A percentile compares a stretch with the other conserved stretches of the same genome.
These are phyloP conservation scores for Crithidia fasciculata DNA, from an alignment of 208 protist genomes.

Conservation along the genomic window DNA sequence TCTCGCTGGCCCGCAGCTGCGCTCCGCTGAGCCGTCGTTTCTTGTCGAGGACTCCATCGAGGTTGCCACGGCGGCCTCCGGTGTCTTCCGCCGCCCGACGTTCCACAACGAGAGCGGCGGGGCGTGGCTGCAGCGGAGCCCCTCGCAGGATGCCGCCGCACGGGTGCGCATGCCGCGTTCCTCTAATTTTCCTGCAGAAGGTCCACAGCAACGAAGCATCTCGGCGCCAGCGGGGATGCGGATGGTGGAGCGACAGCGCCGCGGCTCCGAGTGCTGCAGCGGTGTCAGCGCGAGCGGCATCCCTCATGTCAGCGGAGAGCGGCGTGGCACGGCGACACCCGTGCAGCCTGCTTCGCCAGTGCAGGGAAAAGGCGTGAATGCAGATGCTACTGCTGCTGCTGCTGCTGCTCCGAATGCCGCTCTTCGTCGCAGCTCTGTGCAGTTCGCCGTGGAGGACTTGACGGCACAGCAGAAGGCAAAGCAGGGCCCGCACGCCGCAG, in stretches of 20 bases:
- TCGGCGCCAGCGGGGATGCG: too few relatives aligned
- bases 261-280: conserved; percentile 10
- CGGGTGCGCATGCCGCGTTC: background rate
- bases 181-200: too few relatives aligned
- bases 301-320: conserved; percentile 1
- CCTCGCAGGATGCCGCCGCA: background rate
- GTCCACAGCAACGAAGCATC: too few relatives aligned
- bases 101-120: conserved; percentile 22
- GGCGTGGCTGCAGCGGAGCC: conserved; percentile 18
- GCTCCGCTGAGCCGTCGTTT: conserved; percentile 14
- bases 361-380: too few relatives aligned
- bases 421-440: conserved; percentile 38
- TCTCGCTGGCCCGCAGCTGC: conserved; percentile 15
- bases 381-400: background rate
- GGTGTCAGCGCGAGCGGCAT: background rate
- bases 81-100: background rate
- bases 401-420: background rate
- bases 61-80: background rate
- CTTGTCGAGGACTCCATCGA: conserved; percentile 3
- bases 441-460: conserved; percentile 28
- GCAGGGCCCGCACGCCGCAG: too few relatives aligned
- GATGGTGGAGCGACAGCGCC: background rate
- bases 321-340: background rate
- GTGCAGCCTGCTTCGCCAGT: background rate
- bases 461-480: background rate